phyloP scores from a whole-genome alignment of 768 basidiomycete species.

The Macrolepiota fuliginosa region DNA sequence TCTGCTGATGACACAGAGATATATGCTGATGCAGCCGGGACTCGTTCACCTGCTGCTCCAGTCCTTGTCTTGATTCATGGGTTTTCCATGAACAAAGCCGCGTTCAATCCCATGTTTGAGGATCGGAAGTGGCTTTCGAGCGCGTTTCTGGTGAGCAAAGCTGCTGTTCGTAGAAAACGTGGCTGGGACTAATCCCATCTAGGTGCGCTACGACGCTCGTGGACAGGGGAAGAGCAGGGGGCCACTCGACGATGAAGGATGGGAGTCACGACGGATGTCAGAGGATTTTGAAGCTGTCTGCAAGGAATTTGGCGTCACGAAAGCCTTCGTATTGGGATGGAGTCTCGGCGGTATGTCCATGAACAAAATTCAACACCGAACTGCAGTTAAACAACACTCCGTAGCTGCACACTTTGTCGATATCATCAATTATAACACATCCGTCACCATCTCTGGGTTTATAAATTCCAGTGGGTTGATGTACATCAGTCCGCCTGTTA shows the following conservation, averaged over 20 bases:
- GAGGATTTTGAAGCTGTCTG: slow-evolving; percentile 30
- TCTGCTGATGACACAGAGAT: slow-evolving; percentile 33
- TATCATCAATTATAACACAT: slow-evolving; percentile 22
- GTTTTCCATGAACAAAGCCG: slow-evolving; percentile 23
- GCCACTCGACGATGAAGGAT: slow-evolving; percentile 23
- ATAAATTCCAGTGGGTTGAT: slow-evolving; percentile 24
- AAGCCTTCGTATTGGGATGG: slow-evolving; percentile 34
- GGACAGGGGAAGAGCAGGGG: slow-evolving; percentile 31
- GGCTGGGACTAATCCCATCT: not conserved
- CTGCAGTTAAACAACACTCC: not conserved
- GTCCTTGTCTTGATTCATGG: slow-evolving; percentile 36
- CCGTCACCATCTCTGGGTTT: slow-evolving; percentile 24
- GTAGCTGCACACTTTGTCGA: slow-evolving; percentile 24
- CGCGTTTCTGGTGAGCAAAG: slow-evolving; percentile 21
- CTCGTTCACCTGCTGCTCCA: slow-evolving; percentile 23
- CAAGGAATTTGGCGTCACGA: slow-evolving; percentile 25
- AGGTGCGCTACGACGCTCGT: slow-evolving; percentile 25
- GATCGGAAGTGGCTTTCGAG: slow-evolving; percentile 23
- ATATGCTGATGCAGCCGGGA: slow-evolving; percentile 30
- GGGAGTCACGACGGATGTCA: slow-evolving; percentile 25
- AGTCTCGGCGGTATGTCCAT: slow-evolving; percentile 14
- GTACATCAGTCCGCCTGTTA: slow-evolving; percentile 21
- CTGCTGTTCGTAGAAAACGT: not conserved
- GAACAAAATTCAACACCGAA: not conserved
- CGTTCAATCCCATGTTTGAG: slow-evolving; percentile 31